Evolutionary conservation across 2,329 filamentous ascomycete genomes (phyloP).

Genomic region (Canariomyces notabilis): DNA sequence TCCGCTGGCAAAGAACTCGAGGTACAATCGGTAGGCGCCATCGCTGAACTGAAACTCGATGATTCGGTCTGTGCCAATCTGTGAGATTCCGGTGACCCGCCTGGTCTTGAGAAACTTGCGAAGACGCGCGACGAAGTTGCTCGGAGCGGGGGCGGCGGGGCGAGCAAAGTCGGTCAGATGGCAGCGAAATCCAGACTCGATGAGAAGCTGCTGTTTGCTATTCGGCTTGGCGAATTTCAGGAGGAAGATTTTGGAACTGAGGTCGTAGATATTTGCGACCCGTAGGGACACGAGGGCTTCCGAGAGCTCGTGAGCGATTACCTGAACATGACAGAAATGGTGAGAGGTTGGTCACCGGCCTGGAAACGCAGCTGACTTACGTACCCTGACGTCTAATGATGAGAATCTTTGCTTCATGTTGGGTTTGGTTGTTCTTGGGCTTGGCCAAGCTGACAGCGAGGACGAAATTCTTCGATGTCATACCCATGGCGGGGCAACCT

Average conservation of each 20-base stretch:
- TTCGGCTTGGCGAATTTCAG: conserved; percentile 92
- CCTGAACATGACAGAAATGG: conserved; percentile 44
- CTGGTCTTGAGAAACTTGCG: conserved; percentile 86
- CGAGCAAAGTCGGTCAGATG: conserved; percentile 89
- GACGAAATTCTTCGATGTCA: conserved; percentile 7
- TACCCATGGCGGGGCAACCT: conserved; percentile 16
- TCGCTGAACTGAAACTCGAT: conserved; percentile 92
- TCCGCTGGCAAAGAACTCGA: conserved; percentile 95
- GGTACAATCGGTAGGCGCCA: conserved; percentile 77
- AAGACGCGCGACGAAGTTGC: conserved; percentile 75
- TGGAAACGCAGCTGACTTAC: background rate
- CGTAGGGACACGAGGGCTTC: conserved; percentile 70
- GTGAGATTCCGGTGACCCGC: conserved; percentile 71
- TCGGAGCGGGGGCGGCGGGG: conserved; percentile 78
- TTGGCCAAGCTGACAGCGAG: background rate
- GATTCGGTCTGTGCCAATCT: conserved; percentile 89
- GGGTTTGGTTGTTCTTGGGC: conserved; percentile 6
- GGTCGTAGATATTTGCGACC: conserved; percentile 90
- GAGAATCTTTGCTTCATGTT: conserved; percentile 76
- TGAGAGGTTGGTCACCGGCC: background rate
- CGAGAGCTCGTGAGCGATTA: conserved; percentile 90
- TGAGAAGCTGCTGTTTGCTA: conserved; percentile 79
- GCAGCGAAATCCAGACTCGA: conserved; percentile 94
- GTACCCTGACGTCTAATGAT: conserved; percentile 69
- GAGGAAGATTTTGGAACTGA: conserved; percentile 91